Percentiles rank a stretch among this genome's conserved stretches.
phyloP scores from a whole-genome alignment of 257 asterid genomes.

The Salvia splendens region DNA sequence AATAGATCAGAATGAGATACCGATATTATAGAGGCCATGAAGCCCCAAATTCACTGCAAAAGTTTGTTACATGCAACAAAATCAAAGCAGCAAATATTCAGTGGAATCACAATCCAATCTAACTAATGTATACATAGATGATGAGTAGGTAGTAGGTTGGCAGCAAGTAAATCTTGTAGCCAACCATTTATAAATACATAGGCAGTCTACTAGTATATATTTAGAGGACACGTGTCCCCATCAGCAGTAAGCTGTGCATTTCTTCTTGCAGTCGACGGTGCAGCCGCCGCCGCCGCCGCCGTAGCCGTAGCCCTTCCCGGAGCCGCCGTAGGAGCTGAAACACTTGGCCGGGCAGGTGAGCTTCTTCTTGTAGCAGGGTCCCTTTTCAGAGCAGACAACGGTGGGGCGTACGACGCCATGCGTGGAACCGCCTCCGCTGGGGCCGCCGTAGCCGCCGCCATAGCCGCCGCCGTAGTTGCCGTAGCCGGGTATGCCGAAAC shows the following conservation, averaged over 20 bases:
- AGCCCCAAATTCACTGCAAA: constrained; percentile 21
- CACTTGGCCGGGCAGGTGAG: constrained; percentile 85
- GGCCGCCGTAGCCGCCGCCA: constrained; percentile 64
- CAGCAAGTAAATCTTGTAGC: constrained; percentile 9
- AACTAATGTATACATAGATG: background rate
- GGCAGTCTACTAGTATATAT: background rate
- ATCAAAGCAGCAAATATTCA: constrained; percentile 29
- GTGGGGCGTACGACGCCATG: constrained; percentile 49
- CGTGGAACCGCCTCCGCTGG: constrained; percentile 59
- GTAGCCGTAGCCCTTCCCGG: constrained; percentile 80
- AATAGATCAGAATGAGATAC: background rate
- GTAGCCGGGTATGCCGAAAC: constrained; percentile 64
- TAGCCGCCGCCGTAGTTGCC: constrained; percentile 43
- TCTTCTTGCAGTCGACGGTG: constrained; percentile 76
- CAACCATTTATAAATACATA: constrained; percentile 13
- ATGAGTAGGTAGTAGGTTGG: background rate
- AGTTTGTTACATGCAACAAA: constrained; percentile 6
- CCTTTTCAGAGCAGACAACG: constrained; percentile 55
- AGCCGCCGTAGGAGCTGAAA: constrained; percentile 62
- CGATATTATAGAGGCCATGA: constrained; percentile 23
- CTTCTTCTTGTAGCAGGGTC: constrained; percentile 79
- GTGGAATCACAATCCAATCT: constrained; percentile 32
- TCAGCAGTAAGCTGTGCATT: constrained; percentile 71
- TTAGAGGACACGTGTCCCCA: constrained; percentile 5
- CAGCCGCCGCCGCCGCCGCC: constrained; percentile 98